Evolutionary conservation across 1,284 basidiomycete genomes (phyloP).

Genomic region (Xerocomus nothofagi): DNA sequence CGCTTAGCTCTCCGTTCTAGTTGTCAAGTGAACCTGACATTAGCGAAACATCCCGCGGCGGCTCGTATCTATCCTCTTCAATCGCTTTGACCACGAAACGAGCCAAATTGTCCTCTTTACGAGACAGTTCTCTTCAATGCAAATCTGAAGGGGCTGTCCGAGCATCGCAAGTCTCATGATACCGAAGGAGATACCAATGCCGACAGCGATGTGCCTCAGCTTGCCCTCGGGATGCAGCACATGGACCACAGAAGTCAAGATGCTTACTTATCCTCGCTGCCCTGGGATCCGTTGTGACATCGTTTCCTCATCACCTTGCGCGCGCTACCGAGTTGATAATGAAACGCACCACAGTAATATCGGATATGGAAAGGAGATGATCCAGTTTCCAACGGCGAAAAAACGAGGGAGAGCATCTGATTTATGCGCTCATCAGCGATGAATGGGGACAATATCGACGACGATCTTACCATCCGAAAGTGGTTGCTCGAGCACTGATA

Average conservation of each 20-base stretch:
- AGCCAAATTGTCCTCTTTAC: slow-evolving; percentile 2
- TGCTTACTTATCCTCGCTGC: slow-evolving; percentile 28
- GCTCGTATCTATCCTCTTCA: no score
- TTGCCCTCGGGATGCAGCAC: slow-evolving; percentile 20
- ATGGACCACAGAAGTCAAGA: slow-evolving; percentile 27
- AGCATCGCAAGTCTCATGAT: slow-evolving; percentile 13
- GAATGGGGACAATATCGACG: not conserved
- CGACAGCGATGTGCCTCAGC: slow-evolving; percentile 8
- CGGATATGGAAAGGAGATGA: slow-evolving; percentile 23
- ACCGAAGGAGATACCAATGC: slow-evolving; percentile 17
- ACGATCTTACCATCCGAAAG: slow-evolving; percentile 2
- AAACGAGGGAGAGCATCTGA: slow-evolving; percentile 9
- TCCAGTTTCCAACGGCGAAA: slow-evolving; percentile 17
- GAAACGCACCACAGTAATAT: slow-evolving; percentile 29
- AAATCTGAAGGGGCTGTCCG: slow-evolving; percentile 14
- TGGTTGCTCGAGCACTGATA: slow-evolving; percentile 13
- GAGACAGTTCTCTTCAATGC: slow-evolving; percentile 13
- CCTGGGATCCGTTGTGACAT: slow-evolving; percentile 14
- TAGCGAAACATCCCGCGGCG: no score
- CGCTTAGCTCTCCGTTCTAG: no score
- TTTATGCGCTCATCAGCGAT: not conserved
- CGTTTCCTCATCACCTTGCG: not conserved
- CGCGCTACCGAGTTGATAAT: not conserved
- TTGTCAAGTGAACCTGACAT: no score
- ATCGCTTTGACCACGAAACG: no score